Conservation (phyloP, 2,329 filamentous ascomycete species). For the Hymenoscyphus occultus region DNA sequence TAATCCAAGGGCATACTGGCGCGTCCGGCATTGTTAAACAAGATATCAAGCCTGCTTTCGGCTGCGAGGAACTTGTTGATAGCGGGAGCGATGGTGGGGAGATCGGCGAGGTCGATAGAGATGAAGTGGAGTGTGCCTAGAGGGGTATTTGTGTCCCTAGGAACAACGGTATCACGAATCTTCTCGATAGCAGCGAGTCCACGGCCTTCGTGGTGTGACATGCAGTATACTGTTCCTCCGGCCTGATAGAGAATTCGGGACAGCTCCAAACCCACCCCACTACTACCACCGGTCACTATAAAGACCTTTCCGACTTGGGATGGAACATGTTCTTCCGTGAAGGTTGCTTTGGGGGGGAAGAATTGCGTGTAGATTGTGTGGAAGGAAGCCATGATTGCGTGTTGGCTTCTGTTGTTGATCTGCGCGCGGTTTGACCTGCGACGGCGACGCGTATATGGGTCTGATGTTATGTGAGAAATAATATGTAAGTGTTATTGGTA, state of each 20-base stretch:
- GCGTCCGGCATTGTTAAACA: slow-evolving; percentile 46
- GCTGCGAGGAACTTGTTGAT: slow-evolving; percentile 32
- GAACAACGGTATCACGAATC: neutral
- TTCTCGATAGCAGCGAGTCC: neutral
- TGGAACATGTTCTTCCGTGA: slow-evolving; percentile 34
- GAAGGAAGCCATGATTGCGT: neutral
- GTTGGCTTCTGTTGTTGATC: too few species aligned
- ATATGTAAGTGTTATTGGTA: too few species aligned
- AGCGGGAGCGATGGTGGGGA: slow-evolving; percentile 32
- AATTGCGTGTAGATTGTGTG: slow-evolving; percentile 8
- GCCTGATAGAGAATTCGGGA: slow-evolving; percentile 37
- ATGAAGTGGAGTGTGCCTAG: neutral
- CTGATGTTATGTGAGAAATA: too few species aligned
- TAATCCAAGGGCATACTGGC: neutral
- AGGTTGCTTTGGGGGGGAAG: slow-evolving; percentile 25
- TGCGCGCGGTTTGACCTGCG: too few species aligned
- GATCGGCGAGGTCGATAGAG: slow-evolving; percentile 32
- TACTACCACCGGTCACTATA: slow-evolving; percentile 2
- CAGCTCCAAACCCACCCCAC: slow-evolving; percentile 37
- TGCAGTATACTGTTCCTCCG: neutral
- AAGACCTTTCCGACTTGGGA: slow-evolving; percentile 29
- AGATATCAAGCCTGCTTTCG: slow-evolving; percentile 39
- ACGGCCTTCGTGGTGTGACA: neutral
- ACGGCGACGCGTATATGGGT: too few species aligned
- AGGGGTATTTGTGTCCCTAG: neutral